Percentiles rank a stretch among this genome's conserved stretches.
phyloP scores from a whole-genome alignment of 2,329 filamentous ascomycete genomes.

The Colletotrichum tofieldiae region DNA sequence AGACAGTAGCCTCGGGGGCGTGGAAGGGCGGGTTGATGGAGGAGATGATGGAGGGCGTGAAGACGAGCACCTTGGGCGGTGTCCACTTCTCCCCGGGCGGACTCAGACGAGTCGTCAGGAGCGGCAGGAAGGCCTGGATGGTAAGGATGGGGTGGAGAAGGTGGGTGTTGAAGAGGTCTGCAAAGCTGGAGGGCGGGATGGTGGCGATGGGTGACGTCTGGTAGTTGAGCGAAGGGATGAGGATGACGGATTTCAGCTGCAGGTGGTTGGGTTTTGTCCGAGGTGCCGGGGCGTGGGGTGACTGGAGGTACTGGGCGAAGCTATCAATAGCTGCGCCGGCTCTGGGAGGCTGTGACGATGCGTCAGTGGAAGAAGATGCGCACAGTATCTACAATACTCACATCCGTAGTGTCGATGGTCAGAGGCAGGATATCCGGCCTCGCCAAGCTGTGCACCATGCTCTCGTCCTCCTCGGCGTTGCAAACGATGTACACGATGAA shows the following conservation, averaged over 20 bases:
- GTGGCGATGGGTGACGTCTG: slow-evolving; percentile 88
- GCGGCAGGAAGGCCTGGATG: slow-evolving; percentile 89
- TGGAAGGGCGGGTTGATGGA: slow-evolving; percentile 86
- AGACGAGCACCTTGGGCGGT: slow-evolving; percentile 80
- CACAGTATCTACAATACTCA: slow-evolving; percentile 57
- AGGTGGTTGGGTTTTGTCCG: slow-evolving; percentile 84
- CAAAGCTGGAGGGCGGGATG: slow-evolving; percentile 86
- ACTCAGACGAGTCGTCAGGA: slow-evolving; percentile 76
- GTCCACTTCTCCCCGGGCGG: slow-evolving; percentile 65
- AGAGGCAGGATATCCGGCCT: slow-evolving; percentile 87
- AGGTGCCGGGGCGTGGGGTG: slow-evolving; percentile 82
- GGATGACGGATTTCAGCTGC: slow-evolving; percentile 82
- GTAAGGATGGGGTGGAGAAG: slow-evolving; percentile 91
- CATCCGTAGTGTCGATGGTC: slow-evolving; percentile 86
- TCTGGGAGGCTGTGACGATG: slow-evolving; percentile 70
- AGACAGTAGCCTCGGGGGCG: slow-evolving; percentile 88
- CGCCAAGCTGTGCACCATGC: slow-evolving; percentile 81
- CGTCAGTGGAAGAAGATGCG: slow-evolving; percentile 25
- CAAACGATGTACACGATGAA: slow-evolving; percentile 96
- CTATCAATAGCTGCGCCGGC: slow-evolving; percentile 79
- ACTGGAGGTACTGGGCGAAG: slow-evolving; percentile 80
- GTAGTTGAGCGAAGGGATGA: slow-evolving; percentile 87
- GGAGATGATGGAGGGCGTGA: slow-evolving; percentile 86
- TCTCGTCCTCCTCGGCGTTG: slow-evolving; percentile 87
- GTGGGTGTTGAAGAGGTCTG: slow-evolving; percentile 92